Base-by-base conservation (phyloP, 2,329 filamentous ascomycete genomes). In the Penicillium sp. region DNA sequence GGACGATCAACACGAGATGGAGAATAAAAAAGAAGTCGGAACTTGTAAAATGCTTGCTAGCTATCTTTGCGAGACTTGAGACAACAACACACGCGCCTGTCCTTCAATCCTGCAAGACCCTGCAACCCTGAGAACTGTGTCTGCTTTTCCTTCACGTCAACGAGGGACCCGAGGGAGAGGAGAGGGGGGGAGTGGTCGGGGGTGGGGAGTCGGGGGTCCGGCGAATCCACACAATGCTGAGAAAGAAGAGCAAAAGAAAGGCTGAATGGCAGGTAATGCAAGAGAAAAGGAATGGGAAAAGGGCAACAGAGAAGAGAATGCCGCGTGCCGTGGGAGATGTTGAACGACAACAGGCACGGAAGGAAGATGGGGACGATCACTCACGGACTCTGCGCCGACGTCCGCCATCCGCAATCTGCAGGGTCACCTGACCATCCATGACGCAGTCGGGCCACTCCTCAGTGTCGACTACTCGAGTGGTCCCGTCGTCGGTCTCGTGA, bases 41-140 rank as follows among this genome's bases (percentile, higher is more conserved):
- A 75, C 68, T 76, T 77, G 74, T 78, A 75, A 55, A 78, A 79
- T 78, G 75, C 71, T 79, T 78, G 75, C 76, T 79, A 79, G 76
- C 77, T 79, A 79, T 74, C 70, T 76, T 75, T 66, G 73, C 71
- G 74, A 73, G 71, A 75, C 66, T 71, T 69, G 71, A 75, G 69
- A 75, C 70, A 75, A 75, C 69, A 73, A 74, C 67, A 77, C 68
- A 72, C 71, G 71, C 68, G 68, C 72, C 66, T 68, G 64, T 65
- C 66, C 66, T 70, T 67, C 71, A 69, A 69, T 68, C 66, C 65
- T 65, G 65, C 67, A 68, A 60, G 68, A 66, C 65, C 71, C 66
- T 56, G 42, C 64, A 65, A 54, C 64, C 64, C 68, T 65, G 62
- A 57, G 57, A 49, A 65, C 60, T 65, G 64, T 68, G 62, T 63